Conservation (phyloP, 495 filamentous ascomycete genomes). For the Penicillium tannophilum region DNA sequence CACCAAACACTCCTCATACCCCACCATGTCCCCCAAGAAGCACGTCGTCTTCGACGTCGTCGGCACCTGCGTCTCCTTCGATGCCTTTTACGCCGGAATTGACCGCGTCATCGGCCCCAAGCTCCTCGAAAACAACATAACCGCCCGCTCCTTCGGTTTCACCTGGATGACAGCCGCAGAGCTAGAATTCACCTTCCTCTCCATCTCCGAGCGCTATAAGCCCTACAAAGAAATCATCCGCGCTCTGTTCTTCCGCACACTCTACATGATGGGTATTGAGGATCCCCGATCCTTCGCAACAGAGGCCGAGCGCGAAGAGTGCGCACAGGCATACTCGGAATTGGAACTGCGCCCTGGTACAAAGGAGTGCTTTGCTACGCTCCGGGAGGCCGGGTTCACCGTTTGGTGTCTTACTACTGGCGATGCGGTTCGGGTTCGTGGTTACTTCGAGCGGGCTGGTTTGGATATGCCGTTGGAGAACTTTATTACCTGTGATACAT, state of each 20-base stretch:
- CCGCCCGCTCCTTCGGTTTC: slow-evolving; percentile 38
- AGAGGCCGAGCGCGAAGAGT: slow-evolving; percentile 35
- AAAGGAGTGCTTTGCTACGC: slow-evolving; percentile 32
- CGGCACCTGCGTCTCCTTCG: slow-evolving; percentile 46
- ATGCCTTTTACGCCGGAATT: slow-evolving; percentile 37
- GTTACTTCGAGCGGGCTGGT: slow-evolving; percentile 39
- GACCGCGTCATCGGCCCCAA: slow-evolving; percentile 28
- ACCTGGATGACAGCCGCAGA: slow-evolving; percentile 46
- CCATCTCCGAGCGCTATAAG: slow-evolving; percentile 39
- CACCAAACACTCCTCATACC: background rate
- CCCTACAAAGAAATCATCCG: slow-evolving; percentile 36
- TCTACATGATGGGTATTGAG: slow-evolving; percentile 40
- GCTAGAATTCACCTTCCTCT: slow-evolving; percentile 45
- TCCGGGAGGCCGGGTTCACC: slow-evolving; percentile 39
- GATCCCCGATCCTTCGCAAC: slow-evolving; percentile 38
- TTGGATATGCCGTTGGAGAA: slow-evolving; percentile 44
- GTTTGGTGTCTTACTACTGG: slow-evolving; percentile 48
- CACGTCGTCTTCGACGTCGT: slow-evolving; percentile 50
- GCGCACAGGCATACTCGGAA: slow-evolving; percentile 32
- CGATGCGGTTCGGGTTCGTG: slow-evolving; percentile 36
- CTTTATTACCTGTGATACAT: slow-evolving; percentile 39
- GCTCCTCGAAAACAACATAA: slow-evolving; percentile 35
- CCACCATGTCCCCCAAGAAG: slow-evolving; percentile 23
- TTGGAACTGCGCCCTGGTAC: slow-evolving; percentile 33
- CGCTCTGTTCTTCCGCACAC: slow-evolving; percentile 43